Evolutionary conservation across 495 filamentous ascomycete genomes (phyloP).

Genomic region (Tuber magnatum): DNA sequence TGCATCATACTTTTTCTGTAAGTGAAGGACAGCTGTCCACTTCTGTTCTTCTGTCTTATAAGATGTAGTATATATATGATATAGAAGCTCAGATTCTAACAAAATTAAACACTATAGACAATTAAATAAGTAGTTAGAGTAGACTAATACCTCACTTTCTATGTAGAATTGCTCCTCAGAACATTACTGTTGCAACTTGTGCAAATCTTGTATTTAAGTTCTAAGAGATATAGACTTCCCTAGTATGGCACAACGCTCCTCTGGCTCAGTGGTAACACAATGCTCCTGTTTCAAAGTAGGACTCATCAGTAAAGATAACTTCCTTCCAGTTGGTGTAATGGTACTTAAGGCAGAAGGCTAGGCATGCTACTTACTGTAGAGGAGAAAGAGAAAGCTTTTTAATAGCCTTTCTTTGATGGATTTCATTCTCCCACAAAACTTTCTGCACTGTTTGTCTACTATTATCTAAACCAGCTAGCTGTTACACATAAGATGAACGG

Average conservation of each 20-base stretch:
- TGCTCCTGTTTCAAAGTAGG: conserved; percentile 7
- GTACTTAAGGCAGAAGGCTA: background rate
- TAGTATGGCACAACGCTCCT: background rate
- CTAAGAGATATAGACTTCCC: background rate
- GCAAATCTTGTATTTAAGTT: background rate
- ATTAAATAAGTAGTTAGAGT: too few relatives aligned
- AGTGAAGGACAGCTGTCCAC: too few relatives aligned
- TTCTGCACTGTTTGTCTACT: background rate
- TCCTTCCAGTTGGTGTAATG: background rate
- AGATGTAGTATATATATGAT: too few relatives aligned
- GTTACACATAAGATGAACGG: too few relatives aligned
- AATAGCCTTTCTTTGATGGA: background rate
- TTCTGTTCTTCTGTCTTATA: too few relatives aligned
- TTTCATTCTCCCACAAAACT: background rate
- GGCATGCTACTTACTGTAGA: background rate
- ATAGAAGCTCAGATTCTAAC: too few relatives aligned
- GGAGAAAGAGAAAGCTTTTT: background rate
- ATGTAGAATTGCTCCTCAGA: conserved; percentile 9
- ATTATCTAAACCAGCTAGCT: background rate
- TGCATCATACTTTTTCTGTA: too few relatives aligned
- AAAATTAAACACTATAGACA: too few relatives aligned
- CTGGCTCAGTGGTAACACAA: background rate
- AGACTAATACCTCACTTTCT: conserved; percentile 5
- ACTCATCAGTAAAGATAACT: conserved; percentile 9
- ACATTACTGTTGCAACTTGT: conserved; percentile 5